Conservation (phyloP, 2,329 filamentous ascomycete species). For the Fonsecaea nubica region DNA sequence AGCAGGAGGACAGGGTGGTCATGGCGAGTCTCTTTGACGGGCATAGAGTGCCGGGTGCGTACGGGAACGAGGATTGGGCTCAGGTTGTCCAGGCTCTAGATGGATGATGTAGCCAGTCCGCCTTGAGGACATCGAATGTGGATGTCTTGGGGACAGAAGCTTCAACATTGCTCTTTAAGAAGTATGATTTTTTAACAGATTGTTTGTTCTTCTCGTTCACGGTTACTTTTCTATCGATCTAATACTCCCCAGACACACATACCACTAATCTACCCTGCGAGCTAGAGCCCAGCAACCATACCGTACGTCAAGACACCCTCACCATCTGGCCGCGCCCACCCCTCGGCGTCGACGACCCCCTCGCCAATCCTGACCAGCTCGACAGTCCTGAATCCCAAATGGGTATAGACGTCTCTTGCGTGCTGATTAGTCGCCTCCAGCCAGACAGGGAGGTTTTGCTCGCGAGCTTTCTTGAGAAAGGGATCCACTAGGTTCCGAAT, state of each 20-base stretch:
- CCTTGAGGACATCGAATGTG: not conserved
- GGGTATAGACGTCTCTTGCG: constrained; percentile 35
- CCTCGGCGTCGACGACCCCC: constrained; percentile 31
- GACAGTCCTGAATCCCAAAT: constrained; percentile 34
- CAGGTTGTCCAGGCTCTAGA: constrained; percentile 55
- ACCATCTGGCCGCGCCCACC: constrained; percentile 20
- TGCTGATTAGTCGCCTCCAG: constrained; percentile 35
- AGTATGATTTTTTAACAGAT: too few species aligned
- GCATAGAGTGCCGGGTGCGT: constrained; percentile 53
- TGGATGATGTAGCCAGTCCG: constrained; percentile 23
- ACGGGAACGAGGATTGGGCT: constrained; percentile 53
- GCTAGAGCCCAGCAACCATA: constrained; percentile 26
- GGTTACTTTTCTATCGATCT: too few species aligned
- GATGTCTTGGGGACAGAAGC: too few species aligned
- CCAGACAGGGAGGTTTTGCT: constrained; percentile 35
- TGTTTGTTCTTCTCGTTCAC: too few species aligned
- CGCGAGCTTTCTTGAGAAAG: constrained; percentile 29
- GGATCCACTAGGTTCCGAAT: constrained; percentile 34
- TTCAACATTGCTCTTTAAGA: not conserved
- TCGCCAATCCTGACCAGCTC: constrained; percentile 30
- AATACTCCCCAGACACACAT: too few species aligned
- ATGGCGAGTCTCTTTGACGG: constrained; percentile 59
- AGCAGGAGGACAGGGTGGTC: constrained; percentile 55
- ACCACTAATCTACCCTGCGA: not conserved
- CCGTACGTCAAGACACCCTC: constrained; percentile 28